A percentile compares a stretch with the other conserved stretches of the same genome.
These are phyloP conservation scores for Candida verbasci DNA, from an alignment of 805 yeast species.

Conservation along the genomic window DNA sequence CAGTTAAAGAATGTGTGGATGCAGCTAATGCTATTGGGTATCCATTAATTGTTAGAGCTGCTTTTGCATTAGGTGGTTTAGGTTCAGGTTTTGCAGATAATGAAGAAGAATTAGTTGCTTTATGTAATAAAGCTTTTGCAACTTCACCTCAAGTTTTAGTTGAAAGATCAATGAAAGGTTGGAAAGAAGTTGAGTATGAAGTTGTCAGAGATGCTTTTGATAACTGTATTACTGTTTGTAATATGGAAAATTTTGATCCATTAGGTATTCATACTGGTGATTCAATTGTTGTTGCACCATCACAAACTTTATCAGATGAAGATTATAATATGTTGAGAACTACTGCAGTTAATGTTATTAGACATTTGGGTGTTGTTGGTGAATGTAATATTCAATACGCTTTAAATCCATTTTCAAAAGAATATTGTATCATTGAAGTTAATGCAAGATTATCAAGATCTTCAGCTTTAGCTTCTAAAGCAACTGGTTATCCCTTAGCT, in stretches of 20 bases:
- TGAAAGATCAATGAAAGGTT: conserved; percentile 96
- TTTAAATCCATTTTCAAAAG: conserved; percentile 86
- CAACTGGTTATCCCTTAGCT: conserved; percentile 97
- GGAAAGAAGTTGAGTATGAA: conserved; percentile 99
- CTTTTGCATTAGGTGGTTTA: conserved; percentile 94
- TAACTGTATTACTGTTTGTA: conserved; percentile 98
- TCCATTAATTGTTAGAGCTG: conserved; percentile 97
- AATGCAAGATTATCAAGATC: conserved; percentile 97
- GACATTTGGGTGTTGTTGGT: conserved; percentile 98
- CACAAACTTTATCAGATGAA: conserved; percentile 94
- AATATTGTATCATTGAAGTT: conserved; percentile 95
- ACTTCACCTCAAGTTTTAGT: conserved; percentile 94
- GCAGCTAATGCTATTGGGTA: conserved; percentile 87
- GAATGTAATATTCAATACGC: conserved; percentile 99
- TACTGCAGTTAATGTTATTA: conserved; percentile 93
- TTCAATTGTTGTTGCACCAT: conserved; percentile 97
- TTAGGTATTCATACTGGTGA: conserved; percentile 99
- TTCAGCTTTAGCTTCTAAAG: conserved; percentile 98
- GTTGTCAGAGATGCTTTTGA: conserved; percentile 97
- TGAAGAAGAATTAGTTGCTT: conserved; percentile 72
- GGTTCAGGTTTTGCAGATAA: conserved; percentile 97
- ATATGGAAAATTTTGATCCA: conserved; percentile 99
- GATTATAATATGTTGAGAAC: conserved; percentile 97
- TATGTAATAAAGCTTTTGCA: conserved; percentile 90
- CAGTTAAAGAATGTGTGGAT: conserved; percentile 72